Conservation (phyloP, 176 grass and related monocot species). For the Poa pratensis region DNA sequence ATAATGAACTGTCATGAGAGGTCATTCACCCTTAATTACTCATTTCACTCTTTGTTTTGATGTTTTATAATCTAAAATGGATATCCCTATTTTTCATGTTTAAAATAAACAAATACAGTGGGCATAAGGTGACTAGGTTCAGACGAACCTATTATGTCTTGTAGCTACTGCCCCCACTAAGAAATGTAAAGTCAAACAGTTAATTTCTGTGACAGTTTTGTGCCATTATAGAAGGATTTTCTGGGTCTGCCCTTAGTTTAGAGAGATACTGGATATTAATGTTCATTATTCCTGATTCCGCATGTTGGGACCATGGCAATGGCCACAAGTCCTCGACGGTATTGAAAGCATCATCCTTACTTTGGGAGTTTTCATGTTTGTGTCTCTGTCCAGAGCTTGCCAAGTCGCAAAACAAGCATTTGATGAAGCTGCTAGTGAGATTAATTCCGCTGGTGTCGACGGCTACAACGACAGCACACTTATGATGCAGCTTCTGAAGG, state of each 20-base stretch:
- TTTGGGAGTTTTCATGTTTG: conserved; percentile 13
- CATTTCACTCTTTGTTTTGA: conserved; percentile 3
- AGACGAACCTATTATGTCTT: neutral
- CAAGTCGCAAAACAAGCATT: conserved; percentile 80
- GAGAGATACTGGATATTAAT: neutral
- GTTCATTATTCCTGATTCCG: neutral
- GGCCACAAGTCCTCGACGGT: neutral
- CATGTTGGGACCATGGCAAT: neutral
- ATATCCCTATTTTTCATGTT: neutral
- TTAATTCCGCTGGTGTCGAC: conserved; percentile 57
- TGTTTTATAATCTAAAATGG: conserved; percentile 31
- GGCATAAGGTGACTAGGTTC: neutral
- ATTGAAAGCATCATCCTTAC: neutral
- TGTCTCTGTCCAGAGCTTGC: conserved; percentile 58
- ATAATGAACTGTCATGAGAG: conserved; percentile 72
- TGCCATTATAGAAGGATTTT: neutral
- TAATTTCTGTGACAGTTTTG: neutral
- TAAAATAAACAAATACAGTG: conserved; percentile 8
- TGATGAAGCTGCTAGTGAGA: conserved; percentile 71
- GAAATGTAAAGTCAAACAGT: neutral
- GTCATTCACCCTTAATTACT: conserved; percentile 51
- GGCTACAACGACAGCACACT: conserved; percentile 61
- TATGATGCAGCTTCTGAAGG: conserved; percentile 77
- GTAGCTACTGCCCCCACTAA: neutral
- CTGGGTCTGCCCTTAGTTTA: neutral